Evolutionary conservation across 495 filamentous ascomycete species (phyloP), one percentile per base, ranked within the genome.

Genomic region (Pyrenula aspistea): DNA sequence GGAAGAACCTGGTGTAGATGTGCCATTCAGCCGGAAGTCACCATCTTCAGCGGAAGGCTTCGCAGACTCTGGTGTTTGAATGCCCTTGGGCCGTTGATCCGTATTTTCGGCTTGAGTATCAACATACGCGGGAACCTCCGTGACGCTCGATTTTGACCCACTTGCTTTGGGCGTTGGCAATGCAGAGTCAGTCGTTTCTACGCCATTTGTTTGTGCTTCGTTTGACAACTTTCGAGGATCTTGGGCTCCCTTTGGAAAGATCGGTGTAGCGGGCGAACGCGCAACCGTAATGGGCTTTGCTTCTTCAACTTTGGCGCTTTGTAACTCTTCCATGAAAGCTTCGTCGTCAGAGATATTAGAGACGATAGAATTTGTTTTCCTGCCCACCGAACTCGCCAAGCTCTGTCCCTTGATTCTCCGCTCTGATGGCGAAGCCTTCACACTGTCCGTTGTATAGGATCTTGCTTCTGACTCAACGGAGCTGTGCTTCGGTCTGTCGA

Each of bases 241-340:
- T 19, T 52, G 50, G 8, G 19, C 20, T 4, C 50, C 50, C 20
- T 24, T 52, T 20, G n/a, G n/a, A 24, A 52, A 52, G 8, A 52
- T 24, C 8, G 50, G 19, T 21, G n/a, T 20, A 10, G 19, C 19
- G 19, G 50, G 50, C n/a, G 91, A 89, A 65, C 90, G 91, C 0
- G 86, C 83, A 8, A 95, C 86, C 0, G 82, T 82, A 19, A 96
- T 82, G 2, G 88, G 87, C 63, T 86, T 87, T 22, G 91, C 90
- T 71, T 95, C 81, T 65, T 95, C 81, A 19, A 95, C 71, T 1
- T 83, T 89, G 25, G 89, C 90, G 36, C 81, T 86, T 60, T 87
- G 87, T 54, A 95, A 73, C 73, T 96, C 89, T 57, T 93, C 87
- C 83, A 95, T 87, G 61, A 95, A 85, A 25, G 84, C 88, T 68